These are phyloP conservation scores for Arachnomyces sp. DNA, from an alignment of 2,329 filamentous ascomycete genomes.

Conservation along the genomic window DNA sequence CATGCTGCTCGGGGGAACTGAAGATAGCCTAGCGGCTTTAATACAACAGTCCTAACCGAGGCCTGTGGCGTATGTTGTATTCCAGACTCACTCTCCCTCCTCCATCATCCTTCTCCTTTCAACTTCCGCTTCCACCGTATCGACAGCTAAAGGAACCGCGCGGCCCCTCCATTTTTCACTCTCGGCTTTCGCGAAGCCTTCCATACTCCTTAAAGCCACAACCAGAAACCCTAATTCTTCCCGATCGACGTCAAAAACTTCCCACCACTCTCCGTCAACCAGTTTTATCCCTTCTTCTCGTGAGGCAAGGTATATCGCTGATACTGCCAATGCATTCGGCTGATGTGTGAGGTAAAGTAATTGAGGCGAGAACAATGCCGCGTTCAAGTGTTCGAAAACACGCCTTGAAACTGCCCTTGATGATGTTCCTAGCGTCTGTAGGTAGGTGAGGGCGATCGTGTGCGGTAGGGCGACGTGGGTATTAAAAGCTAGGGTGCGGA, in stretches of 20 bases:
- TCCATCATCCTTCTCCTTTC: slow-evolving; percentile 40
- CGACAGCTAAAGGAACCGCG: slow-evolving; percentile 51
- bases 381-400: slow-evolving; percentile 73
- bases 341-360: slow-evolving; percentile 88
- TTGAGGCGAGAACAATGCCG: slow-evolving; percentile 76
- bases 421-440: slow-evolving; percentile 75
- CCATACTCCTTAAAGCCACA: slow-evolving; percentile 72
- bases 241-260: slow-evolving; percentile 90
- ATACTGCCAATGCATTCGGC: slow-evolving; percentile 72
- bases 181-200: slow-evolving; percentile 58
- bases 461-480: slow-evolving; percentile 81
- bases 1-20: no score
- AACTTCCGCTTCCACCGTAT: slow-evolving; percentile 53
- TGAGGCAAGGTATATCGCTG: slow-evolving; percentile 83
- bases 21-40: no score
- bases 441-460: slow-evolving; percentile 78
- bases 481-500: slow-evolving; percentile 70
- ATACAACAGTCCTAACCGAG: neutral
- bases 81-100: slow-evolving; percentile 34
- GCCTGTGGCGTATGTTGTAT: no score
- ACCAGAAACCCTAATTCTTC: slow-evolving; percentile 92
- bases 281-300: slow-evolving; percentile 67
- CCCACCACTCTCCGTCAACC: slow-evolving; percentile 88
- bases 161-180: slow-evolving; percentile 46
- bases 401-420: slow-evolving; percentile 51